These are phyloP conservation scores for Purshia tridentata DNA, from an alignment of 306 rosid species.

Conservation along the genomic window DNA sequence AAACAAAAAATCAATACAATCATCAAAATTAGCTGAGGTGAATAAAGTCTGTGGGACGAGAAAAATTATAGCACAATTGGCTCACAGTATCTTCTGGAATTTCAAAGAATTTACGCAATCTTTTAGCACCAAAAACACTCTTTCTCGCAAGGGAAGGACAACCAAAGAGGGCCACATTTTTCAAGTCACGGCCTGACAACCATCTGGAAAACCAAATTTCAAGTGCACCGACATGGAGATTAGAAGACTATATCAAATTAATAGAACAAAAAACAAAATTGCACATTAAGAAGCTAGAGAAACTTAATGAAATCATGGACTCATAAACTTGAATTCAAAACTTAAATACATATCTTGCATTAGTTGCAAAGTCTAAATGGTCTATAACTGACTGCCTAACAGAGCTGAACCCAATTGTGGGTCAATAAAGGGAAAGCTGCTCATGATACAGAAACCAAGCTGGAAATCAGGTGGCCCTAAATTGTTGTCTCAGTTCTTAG, in stretches of 20 bases:
- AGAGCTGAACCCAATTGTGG: not conserved
- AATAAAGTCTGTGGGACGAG: not conserved
- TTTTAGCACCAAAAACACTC: constrained; percentile 56
- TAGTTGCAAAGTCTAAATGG: not conserved
- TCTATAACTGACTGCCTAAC: not conserved
- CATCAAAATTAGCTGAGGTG: not conserved
- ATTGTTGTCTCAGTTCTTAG: not conserved
- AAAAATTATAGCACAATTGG: not conserved
- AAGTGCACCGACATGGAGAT: constrained; percentile 4
- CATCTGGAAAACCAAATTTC: constrained; percentile 53
- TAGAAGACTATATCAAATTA: not conserved
- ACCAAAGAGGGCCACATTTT: constrained; percentile 61
- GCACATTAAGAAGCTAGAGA: not conserved
- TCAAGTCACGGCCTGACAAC: constrained; percentile 75
- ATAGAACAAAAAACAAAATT: not conserved
- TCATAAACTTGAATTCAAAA: not conserved
- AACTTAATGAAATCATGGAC: not conserved
- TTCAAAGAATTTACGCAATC: constrained; percentile 57
- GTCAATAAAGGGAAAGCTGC: not conserved
- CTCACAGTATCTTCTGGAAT: constrained; percentile 55
- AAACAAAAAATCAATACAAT: not conserved
- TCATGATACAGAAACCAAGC: not conserved
- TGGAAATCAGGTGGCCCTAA: not conserved
- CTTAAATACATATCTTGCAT: not conserved
- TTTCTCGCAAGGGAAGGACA: constrained; percentile 50